phyloP scores from a whole-genome alignment of 176 grass and related monocot genomes.

The Ensete glaucum region DNA sequence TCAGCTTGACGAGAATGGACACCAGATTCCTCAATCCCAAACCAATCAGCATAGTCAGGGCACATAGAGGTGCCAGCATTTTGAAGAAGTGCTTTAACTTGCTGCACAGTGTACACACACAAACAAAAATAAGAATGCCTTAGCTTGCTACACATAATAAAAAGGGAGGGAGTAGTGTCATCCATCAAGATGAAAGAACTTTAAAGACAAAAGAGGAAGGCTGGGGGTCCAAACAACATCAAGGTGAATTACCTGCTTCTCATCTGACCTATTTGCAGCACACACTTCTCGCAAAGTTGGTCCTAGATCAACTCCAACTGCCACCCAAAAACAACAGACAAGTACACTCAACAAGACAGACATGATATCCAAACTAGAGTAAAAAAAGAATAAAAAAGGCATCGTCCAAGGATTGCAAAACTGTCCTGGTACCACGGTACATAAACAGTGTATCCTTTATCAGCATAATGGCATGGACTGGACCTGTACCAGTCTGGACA shows the following conservation, averaged over 20 bases:
- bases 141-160: constrained; percentile 14
- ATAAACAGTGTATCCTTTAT: no score
- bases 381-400: background rate
- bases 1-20: constrained; percentile 52
- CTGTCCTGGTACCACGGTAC: no score
- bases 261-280: constrained; percentile 83
- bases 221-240: constrained; percentile 13
- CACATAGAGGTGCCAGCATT: constrained; percentile 93
- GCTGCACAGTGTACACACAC: constrained; percentile 31
- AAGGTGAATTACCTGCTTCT: constrained; percentile 58
- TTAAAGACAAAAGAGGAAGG: constrained; percentile 11
- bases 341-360: constrained; percentile 18
- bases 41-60: constrained; percentile 77
- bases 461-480: no score
- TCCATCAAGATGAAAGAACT: constrained; percentile 5
- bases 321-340: constrained; percentile 6
- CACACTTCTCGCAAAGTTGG: constrained; percentile 82
- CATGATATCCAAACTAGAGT: constrained; percentile 15
- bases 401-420: background rate
- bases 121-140: constrained; percentile 11
- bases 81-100: constrained; percentile 90
- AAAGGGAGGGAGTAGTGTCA: constrained; percentile 1
- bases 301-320: constrained; percentile 59
- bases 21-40: constrained; percentile 51
- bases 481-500: no score